Base-by-base conservation (phyloP, 176 grass and related monocot genomes). In the Lolium perenne region DNA sequence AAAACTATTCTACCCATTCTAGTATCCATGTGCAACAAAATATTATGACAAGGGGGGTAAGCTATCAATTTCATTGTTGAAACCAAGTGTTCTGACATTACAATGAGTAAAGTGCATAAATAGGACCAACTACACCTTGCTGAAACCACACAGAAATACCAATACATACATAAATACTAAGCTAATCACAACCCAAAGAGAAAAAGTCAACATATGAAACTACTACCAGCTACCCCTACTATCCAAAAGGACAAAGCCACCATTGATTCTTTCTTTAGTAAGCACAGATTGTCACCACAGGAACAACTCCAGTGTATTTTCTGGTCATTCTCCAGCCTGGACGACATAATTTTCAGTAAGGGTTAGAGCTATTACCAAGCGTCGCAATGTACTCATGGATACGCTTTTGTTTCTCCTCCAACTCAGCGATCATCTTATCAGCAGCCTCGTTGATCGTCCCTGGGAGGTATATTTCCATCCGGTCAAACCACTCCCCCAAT, bases 401-500 rank as follows among this genome's bases (percentile, higher is more conserved):
- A 23, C 1, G 23, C 21, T 18, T 75, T 65, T 89, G 74, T 70
- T 89, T 88, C 45, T 92, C 93, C 72, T 22, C 75, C 59, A 98
- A 67, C 29, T 45, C 68, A 21, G 67, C 66, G 12, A 94, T 94
- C 23, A 79, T 85, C 57, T 91, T 76, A 67, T 94, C 90, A 56
- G 88, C 78, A 10, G 75, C 79, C 48, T 94, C 88, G 66, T 80
- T 74, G 53, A 95, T 91, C 83, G 88, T 86, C 38, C 71, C 64
- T 5, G 86, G 88, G 60, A 95, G 79, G 75, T 82, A 84, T 55
- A 72, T 78, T 40, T 92, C 88, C 51, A 92, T 92, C 48, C 84
- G 80, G 71, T 80, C 84, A 72, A 98, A 94, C 96, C 96, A 98
- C n/a, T 98, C 81, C 20, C 83, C 61, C 57, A 98, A 22, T 35